phyloP scores from a whole-genome alignment of 257 asterid species.

The Ilex aquifolium region DNA sequence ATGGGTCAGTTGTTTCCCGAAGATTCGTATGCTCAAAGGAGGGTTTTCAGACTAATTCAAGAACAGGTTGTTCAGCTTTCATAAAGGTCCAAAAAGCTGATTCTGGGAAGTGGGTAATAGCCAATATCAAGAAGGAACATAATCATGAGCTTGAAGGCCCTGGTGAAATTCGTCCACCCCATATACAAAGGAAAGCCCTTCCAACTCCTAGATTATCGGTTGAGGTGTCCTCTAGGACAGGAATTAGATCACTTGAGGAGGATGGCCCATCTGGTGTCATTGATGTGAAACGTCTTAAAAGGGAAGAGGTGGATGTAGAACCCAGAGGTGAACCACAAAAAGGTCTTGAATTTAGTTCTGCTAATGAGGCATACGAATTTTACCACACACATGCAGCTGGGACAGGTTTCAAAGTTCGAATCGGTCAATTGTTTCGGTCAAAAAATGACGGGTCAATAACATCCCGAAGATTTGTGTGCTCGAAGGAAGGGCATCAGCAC shows the following conservation, averaged over 20 bases:
- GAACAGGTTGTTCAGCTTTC: slow-evolving; percentile 94
- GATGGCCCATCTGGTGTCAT: slow-evolving; percentile 49
- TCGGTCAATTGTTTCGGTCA: slow-evolving; percentile 92
- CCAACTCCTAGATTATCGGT: slow-evolving; percentile 57
- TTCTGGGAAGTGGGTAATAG: slow-evolving; percentile 85
- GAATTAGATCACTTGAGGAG: slow-evolving; percentile 84
- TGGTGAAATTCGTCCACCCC: slow-evolving; percentile 59
- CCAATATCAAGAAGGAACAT: slow-evolving; percentile 77
- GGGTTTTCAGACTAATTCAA: slow-evolving; percentile 82
- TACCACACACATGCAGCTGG: slow-evolving; percentile 59
- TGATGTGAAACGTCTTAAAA: slow-evolving; percentile 65
- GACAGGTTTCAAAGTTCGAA: slow-evolving; percentile 70
- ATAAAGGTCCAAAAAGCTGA: slow-evolving; percentile 77
- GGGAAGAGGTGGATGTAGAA: slow-evolving; percentile 49
- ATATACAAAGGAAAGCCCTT: slow-evolving; percentile 48
- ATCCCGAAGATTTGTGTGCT: slow-evolving; percentile 92
- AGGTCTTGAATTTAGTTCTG: slow-evolving; percentile 71
- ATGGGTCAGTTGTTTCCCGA: slow-evolving; percentile 84
- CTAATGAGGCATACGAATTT: slow-evolving; percentile 80
- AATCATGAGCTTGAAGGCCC: slow-evolving; percentile 69
- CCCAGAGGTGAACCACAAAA: slow-evolving; percentile 62
- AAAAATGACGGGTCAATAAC: slow-evolving; percentile 90
- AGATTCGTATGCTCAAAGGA: slow-evolving; percentile 88
- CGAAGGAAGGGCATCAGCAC: slow-evolving; percentile 95
- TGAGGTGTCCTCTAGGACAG: slow-evolving; percentile 76